Conservation (phyloP, 1,284 basidiomycete species). For the Heterobasidion parviporum region DNA sequence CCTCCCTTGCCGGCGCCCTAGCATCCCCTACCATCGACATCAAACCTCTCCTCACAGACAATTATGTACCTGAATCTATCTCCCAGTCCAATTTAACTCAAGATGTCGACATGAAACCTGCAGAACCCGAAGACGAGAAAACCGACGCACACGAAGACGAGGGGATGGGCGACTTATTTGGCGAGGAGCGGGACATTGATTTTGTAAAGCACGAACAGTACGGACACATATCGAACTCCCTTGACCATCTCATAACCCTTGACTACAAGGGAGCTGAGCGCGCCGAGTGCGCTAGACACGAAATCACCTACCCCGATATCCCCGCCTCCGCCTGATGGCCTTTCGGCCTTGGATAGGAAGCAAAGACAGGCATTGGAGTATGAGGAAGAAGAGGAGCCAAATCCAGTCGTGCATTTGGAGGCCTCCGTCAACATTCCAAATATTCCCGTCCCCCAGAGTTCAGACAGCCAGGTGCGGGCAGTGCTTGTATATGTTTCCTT, state of each 20-base stretch:
- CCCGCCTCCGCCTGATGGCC: slow-evolving; percentile 44
- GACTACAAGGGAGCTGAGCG: slow-evolving; percentile 5
- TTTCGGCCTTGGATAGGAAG: slow-evolving; percentile 63
- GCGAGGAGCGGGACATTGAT: slow-evolving; percentile 58
- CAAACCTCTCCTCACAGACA: slow-evolving; percentile 1
- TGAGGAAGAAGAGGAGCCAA: slow-evolving; percentile 66
- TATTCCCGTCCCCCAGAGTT: slow-evolving; percentile 63
- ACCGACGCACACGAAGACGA: slow-evolving; percentile 33
- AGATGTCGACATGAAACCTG: slow-evolving; percentile 37
- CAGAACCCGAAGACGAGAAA: slow-evolving; percentile 13
- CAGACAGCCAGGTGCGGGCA: slow-evolving; percentile 58
- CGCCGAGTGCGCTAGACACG: slow-evolving; percentile 13
- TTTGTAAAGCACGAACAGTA: slow-evolving; percentile 32
- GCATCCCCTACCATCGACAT: slow-evolving; percentile 13
- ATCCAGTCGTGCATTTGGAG: slow-evolving; percentile 50
- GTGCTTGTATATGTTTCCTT: not conserved
- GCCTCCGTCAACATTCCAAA: slow-evolving; percentile 73
- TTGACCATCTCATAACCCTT: not conserved
- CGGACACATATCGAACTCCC: not conserved
- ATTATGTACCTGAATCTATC: not conserved
- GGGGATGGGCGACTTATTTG: slow-evolving; percentile 73
- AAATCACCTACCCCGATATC: slow-evolving; percentile 19
- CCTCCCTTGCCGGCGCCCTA: slow-evolving; percentile 33
- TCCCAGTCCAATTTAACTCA: slow-evolving; percentile 11
- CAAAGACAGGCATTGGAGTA: slow-evolving; percentile 71